phyloP scores from a whole-genome alignment of 495 filamentous ascomycete genomes.

The Hypomontagnella submonticulosa region DNA sequence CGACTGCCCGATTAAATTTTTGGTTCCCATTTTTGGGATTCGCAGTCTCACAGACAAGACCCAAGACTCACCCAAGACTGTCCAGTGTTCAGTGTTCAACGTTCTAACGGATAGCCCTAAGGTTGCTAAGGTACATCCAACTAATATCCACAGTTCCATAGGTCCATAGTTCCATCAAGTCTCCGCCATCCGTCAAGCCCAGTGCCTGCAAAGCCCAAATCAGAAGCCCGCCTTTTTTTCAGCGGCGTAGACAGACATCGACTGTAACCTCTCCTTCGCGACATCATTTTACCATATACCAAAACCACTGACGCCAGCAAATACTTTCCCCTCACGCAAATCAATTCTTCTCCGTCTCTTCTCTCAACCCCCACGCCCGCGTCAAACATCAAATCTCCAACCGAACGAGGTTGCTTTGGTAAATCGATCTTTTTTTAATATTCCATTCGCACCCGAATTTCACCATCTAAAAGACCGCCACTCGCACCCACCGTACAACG shows the following conservation, averaged over 20 bases:
- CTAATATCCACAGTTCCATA: too few relatives aligned
- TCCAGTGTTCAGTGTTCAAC: not conserved
- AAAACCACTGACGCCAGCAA: slow-evolving; percentile 41
- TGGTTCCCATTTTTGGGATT: slow-evolving; percentile 40
- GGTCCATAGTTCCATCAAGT: not conserved
- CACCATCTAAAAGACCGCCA: slow-evolving; percentile 8
- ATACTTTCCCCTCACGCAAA: slow-evolving; percentile 46
- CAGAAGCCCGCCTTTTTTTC: slow-evolving; percentile 35
- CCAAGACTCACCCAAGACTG: not conserved
- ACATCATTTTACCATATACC: slow-evolving; percentile 42
- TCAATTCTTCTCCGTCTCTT: slow-evolving; percentile 30
- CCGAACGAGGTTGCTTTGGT: slow-evolving; percentile 29
- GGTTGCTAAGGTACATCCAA: not conserved
- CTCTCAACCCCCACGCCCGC: slow-evolving; percentile 39
- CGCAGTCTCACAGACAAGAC: too few relatives aligned
- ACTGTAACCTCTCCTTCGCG: slow-evolving; percentile 30
- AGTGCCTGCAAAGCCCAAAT: slow-evolving; percentile 10
- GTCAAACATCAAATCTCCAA: slow-evolving; percentile 45
- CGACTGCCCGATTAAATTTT: slow-evolving; percentile 43
- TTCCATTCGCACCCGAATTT: not conserved
- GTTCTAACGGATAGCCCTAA: slow-evolving; percentile 19
- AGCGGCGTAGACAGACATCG: slow-evolving; percentile 34
- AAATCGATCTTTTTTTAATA: slow-evolving; percentile 24
- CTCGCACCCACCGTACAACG: slow-evolving; percentile 19
- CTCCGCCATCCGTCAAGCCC: not conserved